phyloP scores from a whole-genome alignment of 176 grass and related monocot genomes.

The Rhynchospora breviuscula region DNA sequence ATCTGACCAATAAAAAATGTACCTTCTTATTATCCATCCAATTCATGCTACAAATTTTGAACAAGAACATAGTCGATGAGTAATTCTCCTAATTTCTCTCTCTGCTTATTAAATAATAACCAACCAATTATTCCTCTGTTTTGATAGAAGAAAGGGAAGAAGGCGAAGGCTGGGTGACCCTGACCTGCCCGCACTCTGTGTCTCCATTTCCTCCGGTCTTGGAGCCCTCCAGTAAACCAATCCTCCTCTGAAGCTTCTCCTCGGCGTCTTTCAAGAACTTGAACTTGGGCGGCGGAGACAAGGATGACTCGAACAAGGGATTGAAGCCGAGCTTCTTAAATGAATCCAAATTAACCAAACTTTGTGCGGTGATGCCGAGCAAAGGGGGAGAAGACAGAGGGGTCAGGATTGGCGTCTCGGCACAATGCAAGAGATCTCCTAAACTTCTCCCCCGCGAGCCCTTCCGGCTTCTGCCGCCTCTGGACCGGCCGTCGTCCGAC shows the following conservation, averaged over 20 bases:
- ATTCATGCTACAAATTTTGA: background rate
- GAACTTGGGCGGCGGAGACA: constrained; percentile 76
- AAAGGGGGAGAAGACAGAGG: constrained; percentile 52
- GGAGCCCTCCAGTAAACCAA: constrained; percentile 43
- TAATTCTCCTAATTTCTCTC: background rate
- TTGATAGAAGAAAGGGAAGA: constrained; percentile 17
- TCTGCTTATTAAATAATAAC: background rate
- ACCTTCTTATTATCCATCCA: background rate
- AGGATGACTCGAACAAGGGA: constrained; percentile 51
- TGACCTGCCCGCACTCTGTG: constrained; percentile 7
- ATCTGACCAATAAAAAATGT: background rate
- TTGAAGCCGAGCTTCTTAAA: constrained; percentile 44
- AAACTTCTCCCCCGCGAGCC: constrained; percentile 36
- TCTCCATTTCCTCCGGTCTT: constrained; percentile 44
- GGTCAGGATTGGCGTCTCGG: constrained; percentile 46
- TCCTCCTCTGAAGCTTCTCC: constrained; percentile 75
- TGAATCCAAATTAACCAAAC: constrained; percentile 23
- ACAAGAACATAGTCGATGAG: background rate
- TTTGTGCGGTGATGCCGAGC: background rate
- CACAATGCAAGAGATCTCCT: constrained; percentile 56
- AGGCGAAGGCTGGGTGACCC: constrained; percentile 29
- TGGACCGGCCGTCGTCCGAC: constrained; percentile 49
- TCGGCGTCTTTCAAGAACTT: constrained; percentile 88
- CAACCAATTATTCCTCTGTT: constrained; percentile 6
- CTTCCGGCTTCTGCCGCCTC: constrained; percentile 44